Conservation (phyloP, 352 stramenopile genomes). For the Pythium apleroticum region DNA sequence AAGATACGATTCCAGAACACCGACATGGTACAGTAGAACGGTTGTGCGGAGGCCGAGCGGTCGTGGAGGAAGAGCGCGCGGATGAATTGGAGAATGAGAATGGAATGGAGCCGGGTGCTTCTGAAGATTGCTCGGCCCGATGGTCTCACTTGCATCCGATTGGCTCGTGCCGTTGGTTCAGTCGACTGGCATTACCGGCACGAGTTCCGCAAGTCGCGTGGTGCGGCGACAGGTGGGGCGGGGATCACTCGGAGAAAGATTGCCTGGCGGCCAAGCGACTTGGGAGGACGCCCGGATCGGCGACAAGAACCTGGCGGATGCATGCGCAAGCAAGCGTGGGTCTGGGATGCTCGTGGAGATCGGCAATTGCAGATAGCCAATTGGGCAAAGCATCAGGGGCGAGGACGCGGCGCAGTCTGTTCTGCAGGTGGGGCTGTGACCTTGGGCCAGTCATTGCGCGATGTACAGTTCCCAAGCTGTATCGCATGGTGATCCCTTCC, state of each 20-base stretch:
- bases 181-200: not conserved
- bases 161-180: conserved; percentile 4
- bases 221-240: not conserved
- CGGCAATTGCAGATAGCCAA: not conserved
- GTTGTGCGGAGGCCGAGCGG: no score
- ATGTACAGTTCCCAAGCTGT: not conserved
- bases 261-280: conserved; percentile 2
- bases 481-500: not conserved
- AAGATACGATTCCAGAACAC: conserved; percentile 28
- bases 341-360: not conserved
- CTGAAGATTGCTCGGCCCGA: not conserved
- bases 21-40: no score
- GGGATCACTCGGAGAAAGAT: conserved; percentile 11
- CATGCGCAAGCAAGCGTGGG: not conserved
- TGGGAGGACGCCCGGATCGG: not conserved
- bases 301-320: not conserved
- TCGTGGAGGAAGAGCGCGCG: not conserved
- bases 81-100: conserved; percentile 6
- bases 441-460: not conserved
- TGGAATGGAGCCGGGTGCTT: conserved; percentile 4
- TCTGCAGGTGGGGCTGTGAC: not conserved
- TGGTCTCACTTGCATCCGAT: not conserved
- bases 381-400: not conserved
- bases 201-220: not conserved
- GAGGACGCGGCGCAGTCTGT: conserved; percentile 3